Evolutionary conservation across 2,329 filamentous ascomycete species (phyloP), one percentile per base, ranked within the genome.

Genomic region (Monascus ruber): DNA sequence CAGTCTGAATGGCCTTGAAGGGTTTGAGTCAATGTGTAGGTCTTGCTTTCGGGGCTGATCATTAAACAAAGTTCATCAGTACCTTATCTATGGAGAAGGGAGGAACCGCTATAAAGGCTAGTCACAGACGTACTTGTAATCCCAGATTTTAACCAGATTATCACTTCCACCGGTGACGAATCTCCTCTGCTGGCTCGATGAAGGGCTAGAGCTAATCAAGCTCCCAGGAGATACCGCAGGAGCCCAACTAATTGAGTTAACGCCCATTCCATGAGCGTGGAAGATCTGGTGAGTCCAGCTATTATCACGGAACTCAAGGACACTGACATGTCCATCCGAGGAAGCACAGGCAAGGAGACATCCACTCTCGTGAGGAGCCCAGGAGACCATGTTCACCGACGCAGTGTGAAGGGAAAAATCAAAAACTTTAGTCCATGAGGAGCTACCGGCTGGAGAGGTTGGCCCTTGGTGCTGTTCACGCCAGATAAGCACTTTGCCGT

Each of bases 401-500:
- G 89, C 89, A 63, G 89, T 94, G 77, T 96, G 89, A 39, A 89
- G 76, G 46, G 84, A 81, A 59, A 93, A 94, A 56, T 94, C 86
- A 70, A 91, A 94, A 63, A 95, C 86, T 59, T 83, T 81, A 56
- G 87, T 83, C 83, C 83, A 87, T 53, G 76, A 70, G 50, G 72
- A 75, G 52, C 66, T 71, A 44, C 58, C 51, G 31, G 56, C 56
- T 36, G 61, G 55, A 40, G 57, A 55, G 39, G 63, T 52, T 40
- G 61, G 47, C 52, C 55, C 59, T 38, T 58, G 53, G 37, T 59
- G 53, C 63, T 88, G 82, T 67, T 98, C 91, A 63, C 88, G 86
- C 87, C 89, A 98, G 73, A 98, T 94, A 63, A 96, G 80, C 49
- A 98, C 89, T 66, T 94, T 94, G 65, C 89, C 91, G 65, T 98